These are phyloP conservation scores for Ogataea nonfermentans DNA, from an alignment of 805 yeast genomes.

Conservation along the genomic window DNA sequence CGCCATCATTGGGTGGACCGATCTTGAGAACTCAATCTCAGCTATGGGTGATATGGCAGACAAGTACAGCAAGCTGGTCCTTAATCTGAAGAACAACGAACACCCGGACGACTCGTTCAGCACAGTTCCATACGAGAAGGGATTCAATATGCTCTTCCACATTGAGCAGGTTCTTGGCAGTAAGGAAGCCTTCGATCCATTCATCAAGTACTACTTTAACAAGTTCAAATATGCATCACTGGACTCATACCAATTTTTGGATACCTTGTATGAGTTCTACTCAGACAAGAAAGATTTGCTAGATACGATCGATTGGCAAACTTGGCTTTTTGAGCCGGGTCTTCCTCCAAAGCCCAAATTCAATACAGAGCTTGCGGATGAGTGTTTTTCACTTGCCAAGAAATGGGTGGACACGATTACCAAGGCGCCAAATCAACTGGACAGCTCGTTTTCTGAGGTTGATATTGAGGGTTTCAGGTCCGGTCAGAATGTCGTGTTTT, in stretches of 20 bases:
- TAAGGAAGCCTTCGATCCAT: conserved; percentile 71
- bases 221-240: conserved; percentile 68
- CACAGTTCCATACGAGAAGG: conserved; percentile 88
- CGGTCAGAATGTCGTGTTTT: conserved; percentile 75
- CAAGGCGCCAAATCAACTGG: conserved; percentile 25
- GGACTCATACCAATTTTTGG: conserved; percentile 80
- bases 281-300: conserved; percentile 45
- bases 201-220: conserved; percentile 72
- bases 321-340: conserved; percentile 81
- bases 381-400: conserved; percentile 62
- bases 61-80: conserved; percentile 63
- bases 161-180: conserved; percentile 74
- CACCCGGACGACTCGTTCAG: conserved; percentile 92
- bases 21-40: conserved; percentile 61
- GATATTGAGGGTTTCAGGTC: conserved; percentile 64
- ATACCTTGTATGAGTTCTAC: conserved; percentile 64
- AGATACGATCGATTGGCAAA: conserved; percentile 77
- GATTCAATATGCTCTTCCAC: conserved; percentile 73
- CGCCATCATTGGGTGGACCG: conserved; percentile 88
- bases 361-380: conserved; percentile 74
- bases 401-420: conserved; percentile 54
- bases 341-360: conserved; percentile 86
- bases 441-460: conserved; percentile 38
- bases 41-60: conserved; percentile 56
- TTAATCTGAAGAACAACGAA: conserved; percentile 61